Conservation (phyloP, 495 filamentous ascomycete genomes). For the Aspergillus sclerotiicarbonarius region DNA sequence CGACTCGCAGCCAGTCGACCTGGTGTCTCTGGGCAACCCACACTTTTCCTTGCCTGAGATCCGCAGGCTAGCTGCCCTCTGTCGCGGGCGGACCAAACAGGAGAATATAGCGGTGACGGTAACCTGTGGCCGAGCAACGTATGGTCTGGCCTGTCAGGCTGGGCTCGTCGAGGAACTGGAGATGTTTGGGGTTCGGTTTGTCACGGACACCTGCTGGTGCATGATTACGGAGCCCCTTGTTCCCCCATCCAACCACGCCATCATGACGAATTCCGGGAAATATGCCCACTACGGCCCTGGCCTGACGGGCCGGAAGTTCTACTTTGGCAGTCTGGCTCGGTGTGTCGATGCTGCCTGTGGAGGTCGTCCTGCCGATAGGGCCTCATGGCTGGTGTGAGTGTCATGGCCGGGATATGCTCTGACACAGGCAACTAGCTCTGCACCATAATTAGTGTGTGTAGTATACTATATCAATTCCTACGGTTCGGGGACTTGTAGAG, state of each 20-base stretch:
- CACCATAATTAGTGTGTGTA: too few relatives aligned
- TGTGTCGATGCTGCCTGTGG: conserved; percentile 12
- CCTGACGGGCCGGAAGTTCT: conserved; percentile 7
- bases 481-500: too few relatives aligned
- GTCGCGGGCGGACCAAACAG: not conserved
- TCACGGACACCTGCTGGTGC: conserved; percentile 17
- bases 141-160: not conserved
- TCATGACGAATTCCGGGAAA: conserved; percentile 15
- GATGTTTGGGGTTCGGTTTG: conserved; percentile 5
- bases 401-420: too few relatives aligned
- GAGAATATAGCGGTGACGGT: not conserved
- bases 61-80: not conserved
- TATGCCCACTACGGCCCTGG: conserved; percentile 16
- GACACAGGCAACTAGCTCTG: too few relatives aligned
- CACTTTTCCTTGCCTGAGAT: conserved; percentile 24
- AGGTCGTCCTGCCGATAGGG: not conserved
- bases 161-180: conserved; percentile 1
- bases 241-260: not conserved
- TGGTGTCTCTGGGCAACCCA: conserved; percentile 36
- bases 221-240: conserved; percentile 14
- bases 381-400: too few relatives aligned
- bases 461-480: too few relatives aligned
- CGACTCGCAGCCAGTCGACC: conserved; percentile 17
- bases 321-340: conserved; percentile 11
- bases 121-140: conserved; percentile 6